These are phyloP conservation scores for Cardamine chenopodiifolia DNA, from an alignment of 345 rosid genomes.

Conservation along the genomic window DNA sequence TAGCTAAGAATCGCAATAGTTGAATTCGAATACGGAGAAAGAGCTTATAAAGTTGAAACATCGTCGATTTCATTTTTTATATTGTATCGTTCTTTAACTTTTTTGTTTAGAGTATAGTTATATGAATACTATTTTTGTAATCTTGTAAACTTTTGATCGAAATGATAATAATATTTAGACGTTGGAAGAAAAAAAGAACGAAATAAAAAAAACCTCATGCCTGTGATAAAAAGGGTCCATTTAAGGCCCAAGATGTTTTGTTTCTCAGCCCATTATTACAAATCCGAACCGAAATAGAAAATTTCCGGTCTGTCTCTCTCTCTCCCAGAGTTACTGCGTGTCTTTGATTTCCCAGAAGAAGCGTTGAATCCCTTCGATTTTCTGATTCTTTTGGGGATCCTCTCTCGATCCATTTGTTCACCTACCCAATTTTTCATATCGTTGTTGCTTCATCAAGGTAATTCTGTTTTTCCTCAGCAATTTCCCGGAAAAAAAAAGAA, in stretches of 20 bases:
- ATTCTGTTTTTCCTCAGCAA: conserved; percentile 10
- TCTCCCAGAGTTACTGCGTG: conserved; percentile 23
- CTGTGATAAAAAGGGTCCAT: conserved; percentile 8
- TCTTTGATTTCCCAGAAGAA: conserved; percentile 39
- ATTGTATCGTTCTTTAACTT: too few species aligned
- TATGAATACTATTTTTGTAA: too few species aligned
- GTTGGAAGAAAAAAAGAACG: too few species aligned
- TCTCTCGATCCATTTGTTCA: conserved; percentile 27
- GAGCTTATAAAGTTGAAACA: too few species aligned
- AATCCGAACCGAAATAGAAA: conserved; percentile 28
- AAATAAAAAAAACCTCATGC: too few species aligned
- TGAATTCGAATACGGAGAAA: too few species aligned
- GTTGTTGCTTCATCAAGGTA: conserved; percentile 27
- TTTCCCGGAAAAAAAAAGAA: background rate
- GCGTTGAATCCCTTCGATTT: conserved; percentile 38
- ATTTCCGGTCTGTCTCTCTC: background rate
- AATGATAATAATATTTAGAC: too few species aligned
- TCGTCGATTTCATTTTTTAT: too few species aligned
- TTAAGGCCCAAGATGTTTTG: background rate
- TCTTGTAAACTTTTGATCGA: too few species aligned
- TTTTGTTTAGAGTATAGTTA: too few species aligned
- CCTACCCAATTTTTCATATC: background rate
- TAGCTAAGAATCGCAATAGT: too few species aligned
- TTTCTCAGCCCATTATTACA: conserved; percentile 26
- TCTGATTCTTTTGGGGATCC: conserved; percentile 25